These are phyloP conservation scores for Linum trigynum DNA, from an alignment of 345 rosid genomes.

Conservation along the genomic window DNA sequence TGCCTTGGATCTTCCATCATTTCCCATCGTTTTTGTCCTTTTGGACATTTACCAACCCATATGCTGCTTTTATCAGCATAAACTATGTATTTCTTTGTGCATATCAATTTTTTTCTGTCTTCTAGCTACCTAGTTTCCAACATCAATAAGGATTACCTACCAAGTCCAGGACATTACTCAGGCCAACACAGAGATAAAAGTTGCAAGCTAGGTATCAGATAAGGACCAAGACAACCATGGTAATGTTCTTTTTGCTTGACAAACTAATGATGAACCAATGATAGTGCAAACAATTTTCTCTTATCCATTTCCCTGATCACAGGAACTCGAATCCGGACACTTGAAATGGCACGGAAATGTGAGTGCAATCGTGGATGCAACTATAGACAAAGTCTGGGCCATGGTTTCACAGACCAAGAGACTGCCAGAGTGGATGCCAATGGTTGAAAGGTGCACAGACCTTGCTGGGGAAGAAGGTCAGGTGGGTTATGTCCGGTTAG, in stretches of 20 bases:
- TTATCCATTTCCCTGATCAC: not conserved
- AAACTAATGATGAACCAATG: not conserved
- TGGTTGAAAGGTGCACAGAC: constrained; percentile 45
- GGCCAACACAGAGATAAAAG: not conserved
- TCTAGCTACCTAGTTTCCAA: not conserved
- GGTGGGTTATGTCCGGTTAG: constrained; percentile 34
- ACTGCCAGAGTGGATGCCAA: constrained; percentile 46
- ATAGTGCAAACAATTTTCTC: not conserved
- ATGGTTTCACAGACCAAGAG: constrained; percentile 38
- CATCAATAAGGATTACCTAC: not conserved
- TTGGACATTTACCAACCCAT: not conserved
- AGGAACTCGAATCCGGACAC: constrained; percentile 22
- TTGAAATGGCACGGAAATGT: constrained; percentile 39
- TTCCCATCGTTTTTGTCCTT: no score
- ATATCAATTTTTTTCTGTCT: not conserved
- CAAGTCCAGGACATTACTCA: not conserved
- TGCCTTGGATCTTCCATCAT: not conserved
- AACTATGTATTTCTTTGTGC: not conserved
- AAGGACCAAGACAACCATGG: not conserved
- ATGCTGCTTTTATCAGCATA: not conserved
- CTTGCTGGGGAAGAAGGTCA: constrained; percentile 37
- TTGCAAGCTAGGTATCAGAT: not conserved
- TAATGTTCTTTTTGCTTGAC: not conserved
- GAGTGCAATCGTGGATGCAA: constrained; percentile 36
- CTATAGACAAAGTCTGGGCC: constrained; percentile 34